Evolutionary conservation across 768 basidiomycete species (phyloP), one percentile per base, ranked within the genome.

Genomic region (Artomyces pyxidatus): DNA sequence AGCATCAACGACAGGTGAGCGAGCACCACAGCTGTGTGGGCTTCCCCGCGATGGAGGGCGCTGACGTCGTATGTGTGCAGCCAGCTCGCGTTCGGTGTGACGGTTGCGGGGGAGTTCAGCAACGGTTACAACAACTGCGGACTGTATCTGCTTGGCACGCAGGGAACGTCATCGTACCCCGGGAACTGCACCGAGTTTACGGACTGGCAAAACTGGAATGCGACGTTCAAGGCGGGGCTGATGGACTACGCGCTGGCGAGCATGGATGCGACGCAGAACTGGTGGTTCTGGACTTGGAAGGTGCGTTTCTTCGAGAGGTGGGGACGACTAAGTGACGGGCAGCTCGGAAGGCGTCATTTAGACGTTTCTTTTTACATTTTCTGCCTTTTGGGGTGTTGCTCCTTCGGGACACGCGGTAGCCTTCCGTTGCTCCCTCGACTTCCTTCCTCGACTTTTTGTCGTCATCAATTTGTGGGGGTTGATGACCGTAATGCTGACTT

Each of bases 251-350:
- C 73, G 6, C 63, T 74, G 57, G 72, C 77, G 19, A 71, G 72
- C 49, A 85, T 85, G 83, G 83, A 85, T 51, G 77, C 81, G 2
- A 67, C 82, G 52, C 72, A 76, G 55, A 73, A 85, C 51, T 85
- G 74, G 70, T 86, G 81, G 67, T 87, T 76, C 72, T 88, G 85
- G 85, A 85, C 82, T 7, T 86, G 85, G 86, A 85, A 83, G 74
- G 75, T 75, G 38, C 29, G 58, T 53, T 9, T n/a, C n/a, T n/a
- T n/a, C n/a, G n/a, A n/a, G n/a, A n/a, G n/a, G n/a, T n/a, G n/a
- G n/a, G n/a, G n/a, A n/a, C n/a, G n/a, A n/a, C n/a, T n/a, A n/a
- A n/a, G n/a, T n/a, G n/a, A n/a, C n/a, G n/a, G n/a, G n/a, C n/a
- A n/a, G n/a, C n/a, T n/a, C n/a, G n/a, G n/a, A n/a, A n/a, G n/a